Evolutionary conservation across 805 yeast genomes (phyloP).

Genomic region (Wickerhamomyces mucosus): DNA sequence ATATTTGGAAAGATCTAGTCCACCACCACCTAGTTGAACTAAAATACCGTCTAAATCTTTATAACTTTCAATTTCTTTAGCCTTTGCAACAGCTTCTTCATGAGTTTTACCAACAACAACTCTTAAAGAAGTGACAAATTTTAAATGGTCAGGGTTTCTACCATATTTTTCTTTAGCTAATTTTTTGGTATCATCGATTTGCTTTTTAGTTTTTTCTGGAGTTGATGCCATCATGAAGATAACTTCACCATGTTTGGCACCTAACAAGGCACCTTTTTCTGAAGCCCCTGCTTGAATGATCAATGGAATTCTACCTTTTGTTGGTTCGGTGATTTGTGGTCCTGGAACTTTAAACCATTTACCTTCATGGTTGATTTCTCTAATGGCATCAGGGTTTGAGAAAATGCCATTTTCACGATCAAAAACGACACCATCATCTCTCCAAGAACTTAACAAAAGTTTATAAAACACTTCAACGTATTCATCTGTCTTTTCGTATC

Average conservation of each 20-base stretch:
- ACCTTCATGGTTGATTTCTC: conserved; percentile 33
- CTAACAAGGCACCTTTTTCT: conserved; percentile 31
- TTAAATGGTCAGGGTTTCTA: conserved; percentile 30
- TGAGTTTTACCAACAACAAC: conserved; percentile 31
- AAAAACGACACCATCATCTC: conserved; percentile 28
- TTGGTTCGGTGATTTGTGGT: conserved; percentile 33
- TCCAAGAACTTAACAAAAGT: conserved; percentile 33
- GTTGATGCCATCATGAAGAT: conserved; percentile 28
- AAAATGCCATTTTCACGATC: conserved; percentile 22
- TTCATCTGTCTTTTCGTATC: conserved; percentile 35
- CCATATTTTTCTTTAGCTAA: conserved; percentile 28
- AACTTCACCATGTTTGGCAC: conserved; percentile 35
- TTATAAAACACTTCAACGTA: conserved; percentile 32
- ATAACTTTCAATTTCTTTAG: conserved; percentile 23
- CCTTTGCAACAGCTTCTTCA: conserved; percentile 32
- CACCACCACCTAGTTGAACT: conserved; percentile 38
- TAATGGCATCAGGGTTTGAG: conserved; percentile 30
- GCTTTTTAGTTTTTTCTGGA: conserved; percentile 22
- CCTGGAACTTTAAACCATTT: conserved; percentile 29
- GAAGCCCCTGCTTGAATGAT: conserved; percentile 38
- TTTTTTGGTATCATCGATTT: conserved; percentile 24
- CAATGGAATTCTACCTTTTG: conserved; percentile 35
- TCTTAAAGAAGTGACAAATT: conserved; percentile 29
- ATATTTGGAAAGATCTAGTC: conserved; percentile 31
- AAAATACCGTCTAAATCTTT: conserved; percentile 33